Base-by-base conservation (phyloP, 2,329 filamentous ascomycete genomes). In the Chaetomiaceae sp. region DNA sequence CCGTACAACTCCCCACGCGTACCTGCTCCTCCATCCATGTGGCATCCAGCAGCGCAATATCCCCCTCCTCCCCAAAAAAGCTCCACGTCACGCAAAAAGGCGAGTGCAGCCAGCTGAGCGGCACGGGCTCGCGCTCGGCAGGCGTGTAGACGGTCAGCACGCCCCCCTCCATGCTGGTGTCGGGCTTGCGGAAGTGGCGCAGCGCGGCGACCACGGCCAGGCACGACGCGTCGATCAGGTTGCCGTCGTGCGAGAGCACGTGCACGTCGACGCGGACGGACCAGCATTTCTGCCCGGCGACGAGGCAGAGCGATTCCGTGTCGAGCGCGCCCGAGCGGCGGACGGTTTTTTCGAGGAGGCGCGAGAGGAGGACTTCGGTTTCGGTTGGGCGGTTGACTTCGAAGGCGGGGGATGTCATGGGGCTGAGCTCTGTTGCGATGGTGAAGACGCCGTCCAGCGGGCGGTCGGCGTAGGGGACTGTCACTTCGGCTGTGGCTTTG, bases 401-500 rank as follows among this genome's bases (percentile, higher is more conserved):
- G 70, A 95, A 95, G 30, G 87, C 85, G 13, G 93, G 90, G 41
- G 89, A 90, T 23, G 88, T 86, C 85, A 97, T 95, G 43, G 92
- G 89, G 56, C 87, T 89, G 62, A 99, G 82, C 68, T 97, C 93
- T 49, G 91, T 87, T 48, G 85, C 80, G 65, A 97, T 96, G 60
- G 85, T 90, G 74, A 97, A 97, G 68, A 95, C 81, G 67, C 93
- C 93, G 67, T 97, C 93, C 66, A 96, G 96, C 53, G 91, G 92
- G 57, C 92, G 86, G 70, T 97, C 92, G 47, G 86, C 70, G 65
- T 86, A 89, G 38, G 93, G 92, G 34, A 87, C 83, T 10, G 87
- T 87, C 55, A 97, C 87, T 71, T 96, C 89, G 56, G 90, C 87
- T 3, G 90, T 92, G 53, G 95, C 86, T 55, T 88, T 87, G 50